A percentile compares a stretch with the other conserved stretches of the same genome.
Evolutionary conservation across 495 filamentous ascomycete genomes (phyloP).

Genomic region (Hapsidospora chrysogenum): DNA sequence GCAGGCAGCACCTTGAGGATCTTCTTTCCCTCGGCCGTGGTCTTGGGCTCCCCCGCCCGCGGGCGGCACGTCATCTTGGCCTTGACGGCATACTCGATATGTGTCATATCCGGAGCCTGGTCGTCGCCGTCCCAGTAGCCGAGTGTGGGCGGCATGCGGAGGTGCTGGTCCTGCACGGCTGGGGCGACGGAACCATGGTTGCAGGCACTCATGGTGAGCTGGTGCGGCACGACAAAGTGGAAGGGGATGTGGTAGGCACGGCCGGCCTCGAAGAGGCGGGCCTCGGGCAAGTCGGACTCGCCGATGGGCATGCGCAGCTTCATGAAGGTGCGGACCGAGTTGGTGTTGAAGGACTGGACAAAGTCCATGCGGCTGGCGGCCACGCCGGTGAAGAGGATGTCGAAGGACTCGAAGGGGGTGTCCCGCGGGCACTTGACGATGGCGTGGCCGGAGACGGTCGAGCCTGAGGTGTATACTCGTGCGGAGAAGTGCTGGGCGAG

Average conservation of each 20-base stretch:
- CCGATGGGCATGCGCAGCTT: conserved; percentile 69
- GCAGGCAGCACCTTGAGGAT: conserved; percentile 67
- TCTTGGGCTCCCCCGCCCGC: neutral
- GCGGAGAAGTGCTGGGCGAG: conserved; percentile 27
- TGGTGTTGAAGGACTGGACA: conserved; percentile 18
- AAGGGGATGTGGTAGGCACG: conserved; percentile 63
- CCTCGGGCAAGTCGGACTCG: conserved; percentile 48
- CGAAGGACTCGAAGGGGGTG: conserved; percentile 60
- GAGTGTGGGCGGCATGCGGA: conserved; percentile 64
- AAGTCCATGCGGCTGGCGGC: conserved; percentile 24
- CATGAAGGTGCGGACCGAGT: conserved; percentile 46
- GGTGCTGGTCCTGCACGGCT: conserved; percentile 53
- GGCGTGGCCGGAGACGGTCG: conserved; percentile 25
- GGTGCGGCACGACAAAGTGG: conserved; percentile 69
- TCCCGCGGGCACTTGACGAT: conserved; percentile 44
- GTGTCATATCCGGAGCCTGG: conserved; percentile 65
- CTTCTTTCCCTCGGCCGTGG: conserved; percentile 20
- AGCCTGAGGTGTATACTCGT: conserved; percentile 32
- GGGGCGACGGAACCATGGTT: conserved; percentile 27
- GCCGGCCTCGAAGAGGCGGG: conserved; percentile 49
- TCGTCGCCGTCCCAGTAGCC: conserved; percentile 67
- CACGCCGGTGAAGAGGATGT: conserved; percentile 66
- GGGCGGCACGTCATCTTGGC: conserved; percentile 21
- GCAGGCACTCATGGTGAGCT: conserved; percentile 41
- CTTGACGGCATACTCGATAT: conserved; percentile 57